A percentile compares a stretch with the other conserved stretches of the same genome.
Conservation (phyloP, 2,329 filamentous ascomycete species). For the Thermothelomyces thermophilus region DNA sequence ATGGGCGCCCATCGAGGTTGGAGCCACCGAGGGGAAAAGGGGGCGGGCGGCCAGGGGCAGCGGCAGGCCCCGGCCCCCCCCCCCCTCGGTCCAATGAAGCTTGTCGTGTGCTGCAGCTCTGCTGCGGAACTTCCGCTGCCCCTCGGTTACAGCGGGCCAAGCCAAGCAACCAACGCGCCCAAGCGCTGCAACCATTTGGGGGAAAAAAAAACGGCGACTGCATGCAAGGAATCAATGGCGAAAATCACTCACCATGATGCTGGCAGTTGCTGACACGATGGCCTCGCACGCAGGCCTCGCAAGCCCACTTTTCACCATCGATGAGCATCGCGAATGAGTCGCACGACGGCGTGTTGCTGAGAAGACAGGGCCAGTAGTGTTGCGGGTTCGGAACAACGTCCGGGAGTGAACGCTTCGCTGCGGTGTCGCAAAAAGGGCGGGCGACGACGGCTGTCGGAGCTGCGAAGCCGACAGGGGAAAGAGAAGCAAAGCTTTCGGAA, state of each 20-base stretch:
- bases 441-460: conserved; percentile 11
- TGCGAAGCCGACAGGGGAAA: conserved; percentile 18
- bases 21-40: conserved; percentile 4
- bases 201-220: conserved; percentile 7
- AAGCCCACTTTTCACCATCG: conserved; percentile 96
- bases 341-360: neutral
- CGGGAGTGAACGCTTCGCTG: neutral
- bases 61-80: conserved; percentile 11
- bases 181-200: neutral
- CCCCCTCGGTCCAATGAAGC: conserved; percentile 5
- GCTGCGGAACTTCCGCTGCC: conserved; percentile 13
- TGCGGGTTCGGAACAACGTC: conserved; percentile 5
- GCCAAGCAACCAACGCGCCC: conserved; percentile 5
- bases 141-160: conserved; percentile 23
- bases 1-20: neutral
- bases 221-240: conserved; percentile 5
- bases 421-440: conserved; percentile 8
- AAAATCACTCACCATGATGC: conserved; percentile 70
- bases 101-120: conserved; percentile 15
- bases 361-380: neutral
- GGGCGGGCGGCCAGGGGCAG: conserved; percentile 5
- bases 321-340: conserved; percentile 57
- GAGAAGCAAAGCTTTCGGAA: conserved; percentile 3
- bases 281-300: conserved; percentile 94
- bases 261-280: conserved; percentile 99